A percentile compares a stretch with the other conserved stretches of the same genome.
Evolutionary conservation across 169 alveolate genomes (phyloP).

Genomic region (Eimeria praecox): DNA sequence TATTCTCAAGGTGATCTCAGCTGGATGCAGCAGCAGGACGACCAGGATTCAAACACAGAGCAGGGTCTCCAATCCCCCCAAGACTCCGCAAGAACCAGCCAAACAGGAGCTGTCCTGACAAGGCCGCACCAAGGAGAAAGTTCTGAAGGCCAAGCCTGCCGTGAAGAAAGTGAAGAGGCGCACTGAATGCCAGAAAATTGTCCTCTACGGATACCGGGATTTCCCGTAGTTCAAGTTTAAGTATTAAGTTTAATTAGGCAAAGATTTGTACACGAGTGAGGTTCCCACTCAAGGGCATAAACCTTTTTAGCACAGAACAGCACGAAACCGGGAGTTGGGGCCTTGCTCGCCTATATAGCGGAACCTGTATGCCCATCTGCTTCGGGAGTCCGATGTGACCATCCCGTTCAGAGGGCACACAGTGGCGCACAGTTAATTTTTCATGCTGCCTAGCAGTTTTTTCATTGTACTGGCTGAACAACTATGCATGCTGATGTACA

Average conservation of each 20-base stretch:
- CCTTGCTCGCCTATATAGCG: background rate
- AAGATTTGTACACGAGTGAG: background rate
- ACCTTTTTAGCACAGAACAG: conserved; percentile 26
- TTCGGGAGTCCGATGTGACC: background rate
- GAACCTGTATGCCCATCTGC: conserved; percentile 2
- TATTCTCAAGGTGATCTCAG: conserved; percentile 51
- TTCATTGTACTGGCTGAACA: background rate
- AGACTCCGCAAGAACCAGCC: conserved; percentile 21
- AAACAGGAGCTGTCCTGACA: conserved; percentile 47
- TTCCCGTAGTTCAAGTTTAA: background rate
- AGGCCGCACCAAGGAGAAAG: conserved; percentile 2
- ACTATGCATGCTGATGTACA: background rate
- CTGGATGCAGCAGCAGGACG: conserved; percentile 52
- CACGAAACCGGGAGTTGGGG: background rate
- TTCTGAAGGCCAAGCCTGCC: conserved; percentile 28
- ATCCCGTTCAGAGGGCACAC: background rate
- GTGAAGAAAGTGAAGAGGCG: conserved; percentile 36
- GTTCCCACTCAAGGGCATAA: background rate
- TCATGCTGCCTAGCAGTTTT: conserved; percentile 44
- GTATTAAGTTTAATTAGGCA: too few species aligned
- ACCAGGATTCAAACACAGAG: background rate
- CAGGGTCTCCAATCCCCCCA: background rate
- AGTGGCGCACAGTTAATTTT: background rate
- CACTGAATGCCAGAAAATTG: background rate
- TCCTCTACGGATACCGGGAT: background rate